Percentiles rank a stretch among this genome's conserved stretches.
These are phyloP conservation scores for Gaertneriomyces sp. DNA, from an alignment of 192 early-diverging fungal genomes.

Conservation along the genomic window DNA sequence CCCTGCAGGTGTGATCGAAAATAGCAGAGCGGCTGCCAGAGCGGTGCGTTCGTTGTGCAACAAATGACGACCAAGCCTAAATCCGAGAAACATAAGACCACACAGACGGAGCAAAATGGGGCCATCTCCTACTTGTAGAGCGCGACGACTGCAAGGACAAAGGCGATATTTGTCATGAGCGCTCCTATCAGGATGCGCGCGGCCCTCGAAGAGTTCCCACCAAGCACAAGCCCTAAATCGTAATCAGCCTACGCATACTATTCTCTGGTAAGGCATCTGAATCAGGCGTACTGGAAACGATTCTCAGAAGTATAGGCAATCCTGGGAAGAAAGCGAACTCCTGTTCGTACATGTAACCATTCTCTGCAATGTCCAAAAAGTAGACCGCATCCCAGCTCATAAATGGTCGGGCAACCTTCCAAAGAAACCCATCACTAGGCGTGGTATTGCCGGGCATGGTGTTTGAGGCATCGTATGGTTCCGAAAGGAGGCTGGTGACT, in stretches of 20 bases:
- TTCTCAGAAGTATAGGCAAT: constrained; percentile 61
- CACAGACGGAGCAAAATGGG: background rate
- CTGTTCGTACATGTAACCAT: constrained; percentile 82
- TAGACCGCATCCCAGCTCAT: constrained; percentile 90
- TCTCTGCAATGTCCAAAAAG: constrained; percentile 71
- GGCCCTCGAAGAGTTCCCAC: background rate
- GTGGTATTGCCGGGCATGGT: background rate
- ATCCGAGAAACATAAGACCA: constrained; percentile 1
- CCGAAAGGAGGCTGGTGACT: background rate
- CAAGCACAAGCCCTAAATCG: background rate
- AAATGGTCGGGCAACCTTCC: constrained; percentile 37
- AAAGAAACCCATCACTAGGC: too few relatives aligned
- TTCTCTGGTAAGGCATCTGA: background rate
- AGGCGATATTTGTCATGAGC: constrained; percentile 70
- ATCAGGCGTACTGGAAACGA: constrained; percentile 33
- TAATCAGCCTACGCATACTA: too few relatives aligned
- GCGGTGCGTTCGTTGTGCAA: constrained; percentile 55
- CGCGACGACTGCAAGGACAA: constrained; percentile 66
- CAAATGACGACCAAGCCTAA: constrained; percentile 33
- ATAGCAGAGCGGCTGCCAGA: constrained; percentile 64
- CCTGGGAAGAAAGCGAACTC: constrained; percentile 87
- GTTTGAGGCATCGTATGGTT: constrained; percentile 2
- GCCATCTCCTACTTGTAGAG: constrained; percentile 58
- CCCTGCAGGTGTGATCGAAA: constrained; percentile 69
- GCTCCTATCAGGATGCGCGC: constrained; percentile 43